A percentile compares a stretch with the other conserved stretches of the same genome.
Evolutionary conservation across 768 basidiomycete species (phyloP).

Genomic region (Wakefieldia striispora): DNA sequence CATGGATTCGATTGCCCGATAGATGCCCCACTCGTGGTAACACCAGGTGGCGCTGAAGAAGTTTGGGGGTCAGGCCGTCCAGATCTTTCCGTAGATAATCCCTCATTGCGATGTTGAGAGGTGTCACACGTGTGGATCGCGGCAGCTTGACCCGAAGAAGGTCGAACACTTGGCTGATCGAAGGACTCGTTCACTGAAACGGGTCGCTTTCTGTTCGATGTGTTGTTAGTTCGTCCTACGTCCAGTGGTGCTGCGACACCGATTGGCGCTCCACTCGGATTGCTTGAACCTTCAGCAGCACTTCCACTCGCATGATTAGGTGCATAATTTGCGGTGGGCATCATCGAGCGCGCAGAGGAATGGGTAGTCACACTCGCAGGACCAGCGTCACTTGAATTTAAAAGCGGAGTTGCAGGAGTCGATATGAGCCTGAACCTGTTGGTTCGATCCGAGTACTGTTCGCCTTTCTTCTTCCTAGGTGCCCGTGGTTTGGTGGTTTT

Average conservation of each 20-base stretch:
- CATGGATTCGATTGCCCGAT: slow-evolving; percentile 35
- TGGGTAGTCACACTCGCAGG: not conserved
- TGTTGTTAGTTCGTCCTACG: slow-evolving; percentile 12
- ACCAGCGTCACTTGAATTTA: slow-evolving; percentile 6
- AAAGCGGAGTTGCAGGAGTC: slow-evolving; percentile 28
- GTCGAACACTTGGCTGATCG: slow-evolving; percentile 5
- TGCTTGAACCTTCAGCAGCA: slow-evolving; percentile 1
- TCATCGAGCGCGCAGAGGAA: not conserved
- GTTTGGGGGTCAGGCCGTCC: slow-evolving; percentile 1
- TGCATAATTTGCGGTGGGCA: not conserved
- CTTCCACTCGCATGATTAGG: slow-evolving; percentile 5
- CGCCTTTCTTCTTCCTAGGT: slow-evolving; percentile 33
- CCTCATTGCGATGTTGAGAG: slow-evolving; percentile 12
- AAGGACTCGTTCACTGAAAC: not conserved
- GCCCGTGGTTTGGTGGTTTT: slow-evolving; percentile 27
- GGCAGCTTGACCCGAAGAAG: slow-evolving; percentile 7
- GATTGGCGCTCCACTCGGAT: not conserved
- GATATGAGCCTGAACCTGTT: slow-evolving; percentile 46
- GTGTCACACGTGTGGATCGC: not conserved
- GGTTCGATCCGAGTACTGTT: slow-evolving; percentile 46
- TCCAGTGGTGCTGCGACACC: not conserved
- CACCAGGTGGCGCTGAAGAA: not conserved
- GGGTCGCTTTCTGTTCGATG: slow-evolving; percentile 9
- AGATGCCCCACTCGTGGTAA: slow-evolving; percentile 4
- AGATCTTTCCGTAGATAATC: not conserved